Base-by-base conservation (phyloP, 345 rosid genomes). In the Linum tenue region DNA sequence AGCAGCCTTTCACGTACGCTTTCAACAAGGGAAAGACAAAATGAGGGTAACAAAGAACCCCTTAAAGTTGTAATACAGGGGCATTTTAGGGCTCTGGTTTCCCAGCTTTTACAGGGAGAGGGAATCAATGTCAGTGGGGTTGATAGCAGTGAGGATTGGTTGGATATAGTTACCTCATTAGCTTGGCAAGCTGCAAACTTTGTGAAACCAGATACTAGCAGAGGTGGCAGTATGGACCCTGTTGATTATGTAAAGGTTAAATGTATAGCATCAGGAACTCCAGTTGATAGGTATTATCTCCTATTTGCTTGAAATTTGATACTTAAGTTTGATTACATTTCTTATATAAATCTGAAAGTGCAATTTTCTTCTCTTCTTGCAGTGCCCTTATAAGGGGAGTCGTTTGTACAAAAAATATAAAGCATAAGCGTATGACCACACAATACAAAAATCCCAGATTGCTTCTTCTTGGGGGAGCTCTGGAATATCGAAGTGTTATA, bases 171-270 rank as follows among this genome's bases (percentile, higher is more conserved):
- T 69, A 85, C 97, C 7, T 55, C 73, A 67, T 48, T 91, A 69
- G 95, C 99, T 11, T 89, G 92, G 96, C 95, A 91, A 80, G 97
- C 97, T 74, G 99, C 99, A 0, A 89, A 70, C 73, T 95, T 82
- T 75, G 95, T 95, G 68, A 95, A 87, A 76, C 99, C 99, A 10
- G 96, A 95, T 78, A 95, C 96, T 68, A 87, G 96, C 77, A 84
- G 76, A 69, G 99, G 97, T 36, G 99, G 97, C 70, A 95, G 97
- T 79, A 95, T 95, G 99, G 99, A 95, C 79, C 99, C 99, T 3
- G 87, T 72, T 64, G 78, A 95, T 69, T 95, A 95, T 73, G 95
- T 95, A 71, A 91, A 95, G 78, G 86, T 95, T 60, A 95, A 95
- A 73, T 95, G 99, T 74, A 81, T 95, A 67, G 91, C 97, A 57